phyloP scores from a whole-genome alignment of 345 rosid species.

The Populus tremula region DNA sequence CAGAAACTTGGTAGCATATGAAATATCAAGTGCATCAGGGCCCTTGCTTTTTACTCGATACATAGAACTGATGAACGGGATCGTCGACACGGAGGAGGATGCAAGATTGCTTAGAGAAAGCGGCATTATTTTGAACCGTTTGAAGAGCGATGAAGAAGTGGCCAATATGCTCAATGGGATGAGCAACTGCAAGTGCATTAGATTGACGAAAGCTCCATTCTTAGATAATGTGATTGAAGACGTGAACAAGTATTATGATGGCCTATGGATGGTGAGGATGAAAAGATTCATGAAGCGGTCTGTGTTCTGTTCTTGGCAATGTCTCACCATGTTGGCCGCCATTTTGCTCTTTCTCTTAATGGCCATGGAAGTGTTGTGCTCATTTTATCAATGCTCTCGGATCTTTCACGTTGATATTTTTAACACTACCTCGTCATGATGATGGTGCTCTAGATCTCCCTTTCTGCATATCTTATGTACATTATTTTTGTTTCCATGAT shows the following conservation, averaged over 20 bases:
- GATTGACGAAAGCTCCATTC: conserved; percentile 58
- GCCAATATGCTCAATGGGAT: conserved; percentile 81
- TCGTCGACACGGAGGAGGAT: conserved; percentile 64
- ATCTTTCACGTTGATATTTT: background rate
- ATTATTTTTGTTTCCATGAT: background rate
- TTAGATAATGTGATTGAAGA: conserved; percentile 71
- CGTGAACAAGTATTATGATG: conserved; percentile 55
- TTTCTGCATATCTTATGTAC: background rate
- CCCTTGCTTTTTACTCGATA: conserved; percentile 67
- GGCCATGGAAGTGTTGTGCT: conserved; percentile 50
- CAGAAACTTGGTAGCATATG: conserved; percentile 76
- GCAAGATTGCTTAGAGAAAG: conserved; percentile 61
- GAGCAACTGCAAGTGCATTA: conserved; percentile 50
- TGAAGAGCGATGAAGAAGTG: conserved; percentile 69
- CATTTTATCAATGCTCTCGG: conserved; percentile 25
- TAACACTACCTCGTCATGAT: too few relatives aligned
- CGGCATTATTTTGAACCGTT: conserved; percentile 53
- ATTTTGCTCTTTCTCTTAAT: conserved; percentile 48
- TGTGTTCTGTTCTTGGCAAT: conserved; percentile 66
- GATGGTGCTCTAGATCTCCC: background rate
- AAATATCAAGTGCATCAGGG: conserved; percentile 56
- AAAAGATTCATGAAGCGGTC: conserved; percentile 39
- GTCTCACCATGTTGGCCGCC: conserved; percentile 47
- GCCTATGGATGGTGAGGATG: conserved; percentile 51
- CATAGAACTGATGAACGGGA: conserved; percentile 76